Base-by-base conservation (phyloP, 73 alveolate species). In the Paramecium pentaurelia region DNA sequence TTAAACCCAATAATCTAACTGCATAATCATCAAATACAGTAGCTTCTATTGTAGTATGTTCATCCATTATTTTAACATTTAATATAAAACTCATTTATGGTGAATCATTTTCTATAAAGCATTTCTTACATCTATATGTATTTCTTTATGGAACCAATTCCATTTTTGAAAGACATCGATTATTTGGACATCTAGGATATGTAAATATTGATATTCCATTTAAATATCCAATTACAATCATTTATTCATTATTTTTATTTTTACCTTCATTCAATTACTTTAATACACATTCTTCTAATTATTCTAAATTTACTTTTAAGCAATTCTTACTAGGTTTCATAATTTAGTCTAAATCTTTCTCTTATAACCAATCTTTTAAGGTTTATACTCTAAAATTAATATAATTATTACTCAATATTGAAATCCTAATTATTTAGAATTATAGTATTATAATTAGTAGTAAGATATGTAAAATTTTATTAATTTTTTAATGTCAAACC, bases 1-100 rank as follows among this genome's bases (percentile, higher is more conserved):
- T 45, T 64, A 80, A 5, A 4, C 73, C 73, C 10, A 80, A n/a
- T 20, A 80, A 80, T 49, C 45, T 45, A 45, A 20, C 58, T 5
- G 58, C 75, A 45, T 18, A 40, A 16, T 80, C 91, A 80, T 80
- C 77, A 80, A 80, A 80, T 20, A 80, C 30, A 11, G 51, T 45
- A 11, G 73, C 91, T 4, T 80, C 45, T 8, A 80, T 80, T 10
- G 11, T 18, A 22, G 42, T 20, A 27, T 28, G 8, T 10, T 20
- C 73, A 80, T 80, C 91, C 30, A 80, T 42, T 3, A 80, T 45
- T 25, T 6, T 25, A 5, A 80, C 44, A 22, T 40, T 42, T 28
- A 80, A 8, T 10, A 40, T 80, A 80, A 27, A 80, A 40, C 75
- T 80, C 18, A n/a, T 32, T 77, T 45, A 36, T 1, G 90, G 90